Conservation (phyloP, 1,139 yeast genomes). For the Magnusiomyces fungicola region DNA sequence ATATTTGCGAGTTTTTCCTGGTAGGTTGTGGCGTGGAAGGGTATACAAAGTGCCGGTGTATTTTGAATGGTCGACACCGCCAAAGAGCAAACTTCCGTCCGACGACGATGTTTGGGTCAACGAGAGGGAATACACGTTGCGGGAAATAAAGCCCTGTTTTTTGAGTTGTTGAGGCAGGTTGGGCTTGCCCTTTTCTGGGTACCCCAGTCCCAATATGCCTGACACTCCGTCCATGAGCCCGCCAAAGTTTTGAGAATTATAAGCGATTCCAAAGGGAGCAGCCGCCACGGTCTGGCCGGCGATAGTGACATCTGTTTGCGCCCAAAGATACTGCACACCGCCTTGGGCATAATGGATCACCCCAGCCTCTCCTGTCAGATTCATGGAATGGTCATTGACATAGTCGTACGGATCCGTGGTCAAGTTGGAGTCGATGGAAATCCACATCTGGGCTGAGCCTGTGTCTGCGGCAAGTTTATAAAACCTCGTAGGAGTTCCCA, state of each 20-base stretch:
- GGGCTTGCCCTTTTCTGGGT: neutral
- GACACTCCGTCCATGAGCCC: neutral
- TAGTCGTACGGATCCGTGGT: neutral
- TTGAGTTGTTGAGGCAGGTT: neutral
- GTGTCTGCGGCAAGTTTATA: constrained; percentile 1
- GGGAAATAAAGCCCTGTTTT: neutral
- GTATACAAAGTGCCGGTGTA: constrained; percentile 33
- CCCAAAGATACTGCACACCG: neutral
- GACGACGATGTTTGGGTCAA: constrained; percentile 6
- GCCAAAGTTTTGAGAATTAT: neutral
- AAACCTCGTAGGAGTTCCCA: neutral
- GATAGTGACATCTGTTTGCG: neutral
- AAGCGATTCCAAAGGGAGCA: neutral
- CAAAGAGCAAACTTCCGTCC: constrained; percentile 39
- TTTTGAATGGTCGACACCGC: constrained; percentile 45
- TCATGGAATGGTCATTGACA: neutral
- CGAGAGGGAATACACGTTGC: neutral
- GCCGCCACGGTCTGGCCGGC: neutral
- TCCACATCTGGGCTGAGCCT: constrained; percentile 1
- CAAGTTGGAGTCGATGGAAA: neutral
- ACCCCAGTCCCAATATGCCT: constrained; percentile 1
- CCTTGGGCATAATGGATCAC: neutral
- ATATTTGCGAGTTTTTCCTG: constrained; percentile 6
- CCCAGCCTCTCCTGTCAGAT: neutral
- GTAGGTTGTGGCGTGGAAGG: constrained; percentile 14